A percentile compares a stretch with the other conserved stretches of the same genome.
phyloP scores from a whole-genome alignment of 208 protist genomes.

The Trypanosoma avium region DNA sequence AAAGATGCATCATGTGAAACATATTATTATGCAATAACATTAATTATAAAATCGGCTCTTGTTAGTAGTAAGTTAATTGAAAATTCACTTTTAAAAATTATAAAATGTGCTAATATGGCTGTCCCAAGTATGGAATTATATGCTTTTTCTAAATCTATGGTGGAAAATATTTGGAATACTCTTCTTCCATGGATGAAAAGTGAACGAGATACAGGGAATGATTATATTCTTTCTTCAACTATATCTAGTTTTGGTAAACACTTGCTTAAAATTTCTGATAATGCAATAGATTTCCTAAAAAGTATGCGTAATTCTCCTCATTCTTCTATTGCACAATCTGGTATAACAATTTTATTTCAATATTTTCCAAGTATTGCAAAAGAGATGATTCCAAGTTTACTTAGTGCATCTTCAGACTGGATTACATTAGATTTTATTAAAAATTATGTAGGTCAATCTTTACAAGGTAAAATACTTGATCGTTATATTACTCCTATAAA shows the following conservation, averaged over 20 bases:
- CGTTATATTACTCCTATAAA: conserved; percentile 3
- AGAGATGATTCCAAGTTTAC: conserved; percentile 9
- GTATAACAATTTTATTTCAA: conserved; percentile 2
- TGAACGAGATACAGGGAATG: background rate
- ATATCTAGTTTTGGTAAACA: conserved; percentile 3
- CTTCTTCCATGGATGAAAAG: conserved; percentile 9
- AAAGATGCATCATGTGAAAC: conserved; percentile 9
- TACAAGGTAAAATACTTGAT: conserved; percentile 16
- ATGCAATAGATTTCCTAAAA: background rate
- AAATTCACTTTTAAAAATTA: background rate
- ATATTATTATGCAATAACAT: background rate
- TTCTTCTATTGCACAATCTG: background rate
- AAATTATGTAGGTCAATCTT: background rate
- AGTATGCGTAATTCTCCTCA: background rate
- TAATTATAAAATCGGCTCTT: background rate
- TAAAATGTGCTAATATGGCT: background rate
- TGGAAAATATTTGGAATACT: conserved; percentile 5
- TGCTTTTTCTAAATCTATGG: background rate
- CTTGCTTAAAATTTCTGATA: conserved; percentile 5
- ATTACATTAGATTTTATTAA: conserved; percentile 2
- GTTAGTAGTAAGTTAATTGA: conserved; percentile 2
- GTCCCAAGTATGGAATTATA: background rate
- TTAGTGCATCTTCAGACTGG: background rate
- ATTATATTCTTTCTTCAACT: background rate
- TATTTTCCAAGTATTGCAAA: conserved; percentile 13